These are phyloP conservation scores for Tetrapisispora arboricola DNA, from an alignment of 805 yeast genomes.

Conservation along the genomic window DNA sequence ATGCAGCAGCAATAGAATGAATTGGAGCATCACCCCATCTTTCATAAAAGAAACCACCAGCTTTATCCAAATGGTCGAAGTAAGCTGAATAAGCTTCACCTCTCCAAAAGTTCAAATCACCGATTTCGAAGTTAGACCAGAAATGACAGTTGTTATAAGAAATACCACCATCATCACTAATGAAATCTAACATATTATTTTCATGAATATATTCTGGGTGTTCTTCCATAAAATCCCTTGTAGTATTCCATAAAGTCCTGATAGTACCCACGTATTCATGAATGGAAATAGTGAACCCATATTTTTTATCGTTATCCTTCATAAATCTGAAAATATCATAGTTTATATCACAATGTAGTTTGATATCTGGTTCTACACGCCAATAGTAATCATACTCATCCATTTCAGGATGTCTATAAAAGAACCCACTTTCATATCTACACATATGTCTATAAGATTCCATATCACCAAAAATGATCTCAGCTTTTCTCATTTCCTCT, in stretches of 20 bases:
- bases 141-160: constrained; percentile 82
- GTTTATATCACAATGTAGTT: constrained; percentile 71
- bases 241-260: constrained; percentile 66
- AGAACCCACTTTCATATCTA: constrained; percentile 83
- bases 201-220: constrained; percentile 51
- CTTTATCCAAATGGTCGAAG: constrained; percentile 55
- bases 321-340: constrained; percentile 74
- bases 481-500: constrained; percentile 38
- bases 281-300: constrained; percentile 69
- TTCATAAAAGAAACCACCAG: constrained; percentile 81
- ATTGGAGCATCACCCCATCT: constrained; percentile 93
- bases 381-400: constrained; percentile 81
- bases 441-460: constrained; percentile 82
- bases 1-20: constrained; percentile 69
- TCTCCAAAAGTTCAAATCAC: constrained; percentile 62
- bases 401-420: constrained; percentile 67
- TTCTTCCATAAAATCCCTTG: constrained; percentile 50
- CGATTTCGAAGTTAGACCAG: constrained; percentile 84
- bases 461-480: constrained; percentile 55
- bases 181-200: constrained; percentile 58
- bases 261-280: constrained; percentile 65
- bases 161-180: constrained; percentile 60
- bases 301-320: constrained; percentile 64
- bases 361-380: constrained; percentile 87
- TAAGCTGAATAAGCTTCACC: constrained; percentile 58